Base-by-base conservation (phyloP, 2,329 filamentous ascomycete species). In the Curvularia lunata region DNA sequence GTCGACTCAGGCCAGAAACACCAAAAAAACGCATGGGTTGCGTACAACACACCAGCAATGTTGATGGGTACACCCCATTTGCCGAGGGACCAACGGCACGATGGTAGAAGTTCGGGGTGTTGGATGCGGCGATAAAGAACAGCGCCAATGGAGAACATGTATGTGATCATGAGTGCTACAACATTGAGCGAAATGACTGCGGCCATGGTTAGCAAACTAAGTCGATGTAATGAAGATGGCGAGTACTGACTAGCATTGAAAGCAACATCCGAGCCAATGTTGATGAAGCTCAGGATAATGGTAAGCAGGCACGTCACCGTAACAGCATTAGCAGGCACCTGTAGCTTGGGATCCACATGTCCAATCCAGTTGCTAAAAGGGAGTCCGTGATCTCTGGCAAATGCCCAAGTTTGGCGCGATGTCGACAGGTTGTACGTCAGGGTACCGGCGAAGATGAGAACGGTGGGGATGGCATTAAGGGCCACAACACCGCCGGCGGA, bases 111-210 rank as follows among this genome's bases (percentile, higher is more conserved):
- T 48, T 75, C 71, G 0, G 75, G 75, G 16, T 74, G 68, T 23
- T 66, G 68, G 45, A 79, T 60, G 41, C 78, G 75, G 34, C 75
- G 70, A 59, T 75, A 77, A 19, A 79, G 68, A 8, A 81, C 73
- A 54, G 74, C 75, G 52, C 74, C 74, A 54, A 80, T 79, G 19
- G 68, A 73, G 53, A 80, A 68, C 43, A 75, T 68, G 68, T 80
- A 81, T 12, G 77, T 78, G 9, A 73, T 75, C 70, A 80, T 74
- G 5, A 78, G 64, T 5, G 73, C 72, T 5, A 75, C 73, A 16
- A 76, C 65, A 48, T 72, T 72, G n/a, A 80, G 71, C 1, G 76
- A 78, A 34, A 78, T 74, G 56, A 80, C 70, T 74, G 41, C 1
- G 37, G 10, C 4, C 4, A 5, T 12, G 16, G 32, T 58, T 43